Percentiles rank a stretch among this genome's conserved stretches.
Evolutionary conservation across 2,329 filamentous ascomycete genomes (phyloP).

Genomic region (Remersonia thermophila): DNA sequence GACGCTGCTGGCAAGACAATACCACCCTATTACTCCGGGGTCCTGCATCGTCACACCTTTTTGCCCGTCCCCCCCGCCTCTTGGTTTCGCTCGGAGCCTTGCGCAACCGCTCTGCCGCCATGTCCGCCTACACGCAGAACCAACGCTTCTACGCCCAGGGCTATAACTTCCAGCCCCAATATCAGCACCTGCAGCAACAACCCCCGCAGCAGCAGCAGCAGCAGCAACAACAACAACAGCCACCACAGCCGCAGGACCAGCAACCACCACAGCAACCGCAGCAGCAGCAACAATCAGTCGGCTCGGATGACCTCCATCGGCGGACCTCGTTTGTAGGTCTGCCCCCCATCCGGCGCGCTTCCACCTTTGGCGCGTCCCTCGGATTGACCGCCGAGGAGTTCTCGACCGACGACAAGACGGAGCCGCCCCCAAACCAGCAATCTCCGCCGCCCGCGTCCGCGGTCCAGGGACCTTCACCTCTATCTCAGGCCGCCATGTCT

Average conservation of each 20-base stretch:
- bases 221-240: slow-evolving; percentile 15
- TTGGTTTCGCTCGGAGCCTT: no score
- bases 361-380: slow-evolving; percentile 39
- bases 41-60: no score
- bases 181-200: slow-evolving; percentile 1
- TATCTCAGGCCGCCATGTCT: background rate
- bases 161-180: slow-evolving; percentile 4
- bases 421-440: slow-evolving; percentile 3
- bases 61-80: no score
- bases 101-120: no score
- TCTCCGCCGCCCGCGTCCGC: slow-evolving; percentile 3
- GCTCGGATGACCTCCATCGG: slow-evolving; percentile 25
- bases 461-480: no score
- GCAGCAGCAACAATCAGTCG: slow-evolving; percentile 13
- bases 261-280: slow-evolving; percentile 11
- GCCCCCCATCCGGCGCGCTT: slow-evolving; percentile 45
- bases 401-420: slow-evolving; percentile 5
- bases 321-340: slow-evolving; percentile 43
- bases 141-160: slow-evolving; percentile 10
- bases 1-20: no score
- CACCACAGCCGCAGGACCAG: slow-evolving; percentile 14
- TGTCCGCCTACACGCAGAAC: slow-evolving; percentile 18
- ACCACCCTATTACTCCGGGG: no score
- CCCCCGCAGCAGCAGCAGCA: slow-evolving; percentile 12
- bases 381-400: slow-evolving; percentile 17